Conservation (phyloP, 148 eudicot species). For the Selenicereus undatus region DNA sequence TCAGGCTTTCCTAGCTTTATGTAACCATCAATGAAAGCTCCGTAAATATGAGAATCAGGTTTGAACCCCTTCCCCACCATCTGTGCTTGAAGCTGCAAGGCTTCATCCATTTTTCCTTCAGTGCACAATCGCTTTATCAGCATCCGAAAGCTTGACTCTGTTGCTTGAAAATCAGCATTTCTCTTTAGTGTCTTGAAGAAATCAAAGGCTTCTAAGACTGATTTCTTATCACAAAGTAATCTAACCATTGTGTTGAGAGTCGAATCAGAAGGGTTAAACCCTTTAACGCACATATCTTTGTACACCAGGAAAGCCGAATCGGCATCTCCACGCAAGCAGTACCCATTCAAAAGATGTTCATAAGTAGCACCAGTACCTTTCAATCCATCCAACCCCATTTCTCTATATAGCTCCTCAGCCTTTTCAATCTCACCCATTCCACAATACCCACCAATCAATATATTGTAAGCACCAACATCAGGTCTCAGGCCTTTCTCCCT, state of each 20-base stretch:
- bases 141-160: conserved; percentile 42
- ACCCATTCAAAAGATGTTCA: conserved; percentile 70
- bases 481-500: conserved; percentile 34
- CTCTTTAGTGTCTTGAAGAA: conserved; percentile 36
- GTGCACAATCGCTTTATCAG: conserved; percentile 61
- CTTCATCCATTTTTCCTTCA: conserved; percentile 58
- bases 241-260: conserved; percentile 49
- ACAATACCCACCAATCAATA: conserved; percentile 77
- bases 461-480: conserved; percentile 60
- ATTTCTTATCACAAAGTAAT: conserved; percentile 38
- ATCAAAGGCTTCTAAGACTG: conserved; percentile 43
- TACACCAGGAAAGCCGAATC: conserved; percentile 51
- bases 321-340: conserved; percentile 59
- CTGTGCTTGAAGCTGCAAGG: conserved; percentile 61
- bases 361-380: conserved; percentile 52
- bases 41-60: conserved; percentile 48
- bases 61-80: conserved; percentile 71
- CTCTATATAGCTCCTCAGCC: conserved; percentile 59
- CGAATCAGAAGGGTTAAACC: conserved; percentile 38
- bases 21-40: conserved; percentile 58
- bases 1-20: conserved; percentile 51
- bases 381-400: conserved; percentile 54
- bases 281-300: conserved; percentile 59
- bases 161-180: conserved; percentile 39
- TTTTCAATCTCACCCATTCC: conserved; percentile 40